Base-by-base conservation (phyloP, 2,329 filamentous ascomycete genomes). In the Microsporum audouinii region DNA sequence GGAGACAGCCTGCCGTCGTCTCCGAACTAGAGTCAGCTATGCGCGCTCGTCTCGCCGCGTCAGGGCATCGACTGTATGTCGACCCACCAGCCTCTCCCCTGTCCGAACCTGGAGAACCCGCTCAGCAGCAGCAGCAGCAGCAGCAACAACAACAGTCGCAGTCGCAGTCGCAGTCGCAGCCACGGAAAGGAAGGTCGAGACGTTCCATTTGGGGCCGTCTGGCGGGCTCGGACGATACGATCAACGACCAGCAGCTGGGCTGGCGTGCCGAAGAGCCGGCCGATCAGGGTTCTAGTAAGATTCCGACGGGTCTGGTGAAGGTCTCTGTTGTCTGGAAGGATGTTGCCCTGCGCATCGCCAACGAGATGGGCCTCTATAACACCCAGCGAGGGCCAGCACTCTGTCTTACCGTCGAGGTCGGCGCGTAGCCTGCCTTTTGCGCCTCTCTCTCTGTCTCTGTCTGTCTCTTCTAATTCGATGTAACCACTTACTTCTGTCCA, bases 291-390 rank as follows among this genome's bases (percentile, higher is more conserved):
- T 55, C 49, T 17, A 60, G 43, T 8, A 64, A 57, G 31, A 60
- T 69, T 34, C 62, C 59, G 5, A 47, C 62, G 10, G 70, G 70
- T 5, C 61, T 70, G 49, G 65, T 73, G 5, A 67, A 68, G 31
- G 65, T 73, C 2, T 63, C 68, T 6, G 72, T 77, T 7, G 64
- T 67, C 45, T 65, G 74, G 62, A 72, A 73, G 47, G 73, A 77
- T 29, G 67, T 77, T 10, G 72, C 72, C 55, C 70, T 79, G 58
- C 71, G 78, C 6, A 70, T 70, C 17, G 75, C 77, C 62, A 78
- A 71, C 47, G 71, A 73, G 12, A 75, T 76, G 68, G 77, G 77
- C 0, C 66, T 79, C 58, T 76, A 74, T 63, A 74, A 78, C 61
- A 78, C 75, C 8, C 66, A 64, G 49, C 71, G 70, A 33, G 70